Base-by-base conservation (phyloP, 2,329 filamentous ascomycete genomes). In the Mycogone perniciosa region DNA sequence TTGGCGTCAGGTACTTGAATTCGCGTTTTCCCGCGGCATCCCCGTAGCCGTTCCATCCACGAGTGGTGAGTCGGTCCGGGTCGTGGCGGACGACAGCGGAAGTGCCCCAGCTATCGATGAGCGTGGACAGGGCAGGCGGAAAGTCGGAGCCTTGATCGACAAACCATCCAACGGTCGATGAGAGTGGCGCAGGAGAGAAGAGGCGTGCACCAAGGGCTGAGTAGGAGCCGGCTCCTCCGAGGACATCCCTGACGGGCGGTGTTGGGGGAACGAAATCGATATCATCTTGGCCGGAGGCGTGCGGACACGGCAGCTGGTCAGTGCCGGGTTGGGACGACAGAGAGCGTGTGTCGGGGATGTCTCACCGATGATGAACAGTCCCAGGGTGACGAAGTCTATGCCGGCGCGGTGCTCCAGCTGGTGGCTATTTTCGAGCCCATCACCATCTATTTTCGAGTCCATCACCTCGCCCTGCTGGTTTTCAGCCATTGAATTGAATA, bases 81-180 rank as follows among this genome's bases (percentile, higher is more conserved):
- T 87, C 83, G 44, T 81, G 71, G 48, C 90, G 81, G 57, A 93
- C 72, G 11, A 89, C 62, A 20, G 81, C 87, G 5, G 81, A 80
- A 1, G 91, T 96, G 11, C 82, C 70, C 91, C 93, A 96, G 40
- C 80, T 76, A 10, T 77, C 70, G 57, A 99, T 83, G 40, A 80
- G 74, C 2, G 75, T 64, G 44, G 79, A 77, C 47, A 95, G 74
- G 9, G 78, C 70, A 0, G 72, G 56, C 0, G 92, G 91, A 58
- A 97, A 97, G 68, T 97, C 93, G 11, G 81, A 85, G 31, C 93
- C 93, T 61, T 84, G 81, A 68, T 99, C 92, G 40, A 97, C 82
- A 55, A 97, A 85, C 91, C 91, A 97, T 56, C 89, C 89, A 5
- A 97, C 82, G 2, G 79, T 76, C 35, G 73, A 75, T 26, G 89